Conservation (phyloP, 257 asterid genomes). For the Avicennia marina region DNA sequence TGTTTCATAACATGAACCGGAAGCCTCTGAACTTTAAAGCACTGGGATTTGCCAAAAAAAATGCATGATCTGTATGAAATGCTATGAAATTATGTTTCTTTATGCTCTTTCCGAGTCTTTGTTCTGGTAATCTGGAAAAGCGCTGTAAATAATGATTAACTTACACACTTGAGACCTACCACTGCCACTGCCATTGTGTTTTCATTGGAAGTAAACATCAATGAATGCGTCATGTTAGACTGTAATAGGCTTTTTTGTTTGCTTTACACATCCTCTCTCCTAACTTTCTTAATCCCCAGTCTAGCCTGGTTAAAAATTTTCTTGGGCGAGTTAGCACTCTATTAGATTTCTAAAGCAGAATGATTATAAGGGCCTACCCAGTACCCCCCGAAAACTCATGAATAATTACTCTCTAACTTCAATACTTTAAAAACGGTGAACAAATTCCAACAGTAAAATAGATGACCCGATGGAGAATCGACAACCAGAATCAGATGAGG, state of each 20-base stretch:
- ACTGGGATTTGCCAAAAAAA: background rate
- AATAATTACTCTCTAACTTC: too few species aligned
- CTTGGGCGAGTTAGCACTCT: background rate
- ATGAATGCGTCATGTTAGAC: conserved; percentile 11
- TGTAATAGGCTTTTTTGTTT: background rate
- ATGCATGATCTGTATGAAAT: too few species aligned
- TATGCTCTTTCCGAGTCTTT: background rate
- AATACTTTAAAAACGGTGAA: too few species aligned
- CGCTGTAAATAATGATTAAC: too few species aligned
- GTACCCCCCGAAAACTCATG: too few species aligned
- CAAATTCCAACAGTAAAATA: background rate
- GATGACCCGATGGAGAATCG: background rate
- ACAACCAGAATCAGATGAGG: background rate
- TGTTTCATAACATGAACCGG: background rate
- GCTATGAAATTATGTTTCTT: background rate
- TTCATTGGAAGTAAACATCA: conserved; percentile 1
- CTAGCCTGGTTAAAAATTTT: conserved; percentile 10
- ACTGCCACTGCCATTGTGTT: conserved; percentile 6
- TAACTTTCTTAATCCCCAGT: conserved; percentile 17
- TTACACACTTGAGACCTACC: conserved; percentile 5
- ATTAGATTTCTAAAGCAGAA: background rate
- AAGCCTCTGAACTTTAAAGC: background rate
- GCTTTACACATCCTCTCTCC: conserved; percentile 5
- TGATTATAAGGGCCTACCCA: too few species aligned
- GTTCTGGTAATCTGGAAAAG: conserved; percentile 10